phyloP scores from a whole-genome alignment of 768 basidiomycete species.

The Lactifluus volemus region DNA sequence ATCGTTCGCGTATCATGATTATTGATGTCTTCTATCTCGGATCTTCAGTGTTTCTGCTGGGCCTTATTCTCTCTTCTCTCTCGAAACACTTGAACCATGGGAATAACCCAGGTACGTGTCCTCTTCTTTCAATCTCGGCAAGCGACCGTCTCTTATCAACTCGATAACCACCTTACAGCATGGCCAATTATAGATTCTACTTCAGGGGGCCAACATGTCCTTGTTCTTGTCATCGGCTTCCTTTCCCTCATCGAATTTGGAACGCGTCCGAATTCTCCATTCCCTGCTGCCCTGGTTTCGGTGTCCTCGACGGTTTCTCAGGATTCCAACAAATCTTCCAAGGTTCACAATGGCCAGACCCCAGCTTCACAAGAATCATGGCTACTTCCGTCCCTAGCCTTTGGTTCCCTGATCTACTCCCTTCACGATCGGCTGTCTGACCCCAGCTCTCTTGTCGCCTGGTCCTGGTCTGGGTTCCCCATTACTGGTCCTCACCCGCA shows the following conservation, averaged over 20 bases:
- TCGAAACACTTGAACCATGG: conserved; percentile 73
- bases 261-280: conserved; percentile 30
- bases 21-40: background rate
- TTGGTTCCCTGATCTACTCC: conserved; percentile 63
- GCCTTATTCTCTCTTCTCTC: conserved; percentile 56
- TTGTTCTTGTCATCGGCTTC: conserved; percentile 48
- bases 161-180: conserved; percentile 33
- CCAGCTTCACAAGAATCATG: conserved; percentile 22
- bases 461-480: conserved; percentile 87
- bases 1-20: background rate
- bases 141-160: background rate
- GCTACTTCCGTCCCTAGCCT: conserved; percentile 40
- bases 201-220: conserved; percentile 63
- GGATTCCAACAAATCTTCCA: background rate
- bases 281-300: conserved; percentile 10
- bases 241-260: conserved; percentile 50
- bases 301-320: background rate
- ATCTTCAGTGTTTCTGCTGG: conserved; percentile 50
- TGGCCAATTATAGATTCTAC: conserved; percentile 69
- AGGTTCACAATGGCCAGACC: background rate
- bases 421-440: conserved; percentile 69
- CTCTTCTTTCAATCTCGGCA: background rate
- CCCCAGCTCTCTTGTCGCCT: conserved; percentile 68
- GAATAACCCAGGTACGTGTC: conserved; percentile 59
- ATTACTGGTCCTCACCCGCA: conserved; percentile 66